Conservation (phyloP, 805 yeast species). For the Saturnispora dispora region DNA sequence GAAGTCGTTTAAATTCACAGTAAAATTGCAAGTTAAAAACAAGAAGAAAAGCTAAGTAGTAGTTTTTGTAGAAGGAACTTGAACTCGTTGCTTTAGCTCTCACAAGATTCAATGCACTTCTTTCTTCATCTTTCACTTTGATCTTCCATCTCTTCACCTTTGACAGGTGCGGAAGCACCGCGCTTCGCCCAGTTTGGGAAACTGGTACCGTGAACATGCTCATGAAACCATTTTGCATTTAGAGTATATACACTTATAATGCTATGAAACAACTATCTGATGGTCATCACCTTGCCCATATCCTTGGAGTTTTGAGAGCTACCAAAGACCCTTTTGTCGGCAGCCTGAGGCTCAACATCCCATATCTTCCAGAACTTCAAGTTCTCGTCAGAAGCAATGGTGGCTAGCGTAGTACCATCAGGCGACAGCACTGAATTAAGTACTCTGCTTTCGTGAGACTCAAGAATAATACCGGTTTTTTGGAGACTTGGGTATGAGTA, state of each 20-base stretch:
- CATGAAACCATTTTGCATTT: neutral
- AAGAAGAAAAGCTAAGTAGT: neutral
- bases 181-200: neutral
- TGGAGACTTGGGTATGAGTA: slow-evolving; percentile 81
- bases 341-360: slow-evolving; percentile 33
- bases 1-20: neutral
- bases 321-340: slow-evolving; percentile 18
- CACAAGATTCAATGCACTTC: neutral
- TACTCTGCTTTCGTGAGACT: slow-evolving; percentile 87
- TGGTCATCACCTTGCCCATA: slow-evolving; percentile 43
- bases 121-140: neutral
- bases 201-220: neutral
- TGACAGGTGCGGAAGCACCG: neutral
- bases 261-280: slow-evolving; percentile 27
- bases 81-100: neutral
- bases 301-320: slow-evolving; percentile 34
- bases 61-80: neutral
- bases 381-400: slow-evolving; percentile 94
- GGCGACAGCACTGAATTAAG: slow-evolving; percentile 79
- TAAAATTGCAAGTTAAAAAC: too few relatives aligned
- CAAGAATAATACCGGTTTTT: slow-evolving; percentile 76
- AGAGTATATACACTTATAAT: neutral
- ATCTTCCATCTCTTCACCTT: neutral
- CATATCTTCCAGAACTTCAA: slow-evolving; percentile 90
- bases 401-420: slow-evolving; percentile 82